A percentile compares a stretch with the other conserved stretches of the same genome.
These are phyloP conservation scores for Pichia sp. DNA, from an alignment of 1,139 yeast genomes.

Conservation along the genomic window DNA sequence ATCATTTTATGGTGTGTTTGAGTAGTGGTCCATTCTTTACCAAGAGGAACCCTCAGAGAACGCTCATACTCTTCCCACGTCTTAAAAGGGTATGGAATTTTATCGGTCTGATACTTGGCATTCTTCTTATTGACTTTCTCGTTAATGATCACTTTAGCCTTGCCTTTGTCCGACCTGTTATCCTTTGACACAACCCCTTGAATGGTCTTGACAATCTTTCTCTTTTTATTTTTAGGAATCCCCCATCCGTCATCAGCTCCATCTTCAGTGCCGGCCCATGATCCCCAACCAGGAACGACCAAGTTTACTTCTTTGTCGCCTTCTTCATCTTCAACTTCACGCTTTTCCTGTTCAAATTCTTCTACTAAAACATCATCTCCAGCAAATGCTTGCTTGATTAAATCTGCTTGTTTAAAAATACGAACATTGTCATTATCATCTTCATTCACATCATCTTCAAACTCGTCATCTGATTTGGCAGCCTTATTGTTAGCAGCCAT, in stretches of 20 bases:
- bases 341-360: slow-evolving; percentile 69
- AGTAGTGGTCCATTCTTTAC: slow-evolving; percentile 93
- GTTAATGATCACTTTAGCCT: slow-evolving; percentile 81
- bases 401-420: slow-evolving; percentile 73
- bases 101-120: slow-evolving; percentile 74
- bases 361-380: slow-evolving; percentile 81
- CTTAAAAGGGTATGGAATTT: slow-evolving; percentile 93
- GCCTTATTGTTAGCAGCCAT: slow-evolving; percentile 5
- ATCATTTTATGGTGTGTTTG: slow-evolving; percentile 82
- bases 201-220: slow-evolving; percentile 60
- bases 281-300: slow-evolving; percentile 95
- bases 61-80: slow-evolving; percentile 92
- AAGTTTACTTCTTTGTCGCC: slow-evolving; percentile 83
- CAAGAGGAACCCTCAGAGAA: slow-evolving; percentile 91
- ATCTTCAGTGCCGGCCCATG: slow-evolving; percentile 61
- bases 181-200: slow-evolving; percentile 70
- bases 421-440: slow-evolving; percentile 34
- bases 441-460: slow-evolving; percentile 33
- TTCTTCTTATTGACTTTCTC: slow-evolving; percentile 83
- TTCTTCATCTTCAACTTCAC: slow-evolving; percentile 64
- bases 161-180: slow-evolving; percentile 71
- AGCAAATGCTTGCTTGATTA: slow-evolving; percentile 86
- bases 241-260: slow-evolving; percentile 35
- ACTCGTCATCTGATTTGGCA: slow-evolving; percentile 30
- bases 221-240: slow-evolving; percentile 47